Evolutionary conservation across 2,329 filamentous ascomycete species (phyloP).

Genomic region (Verticillium klebahnii): DNA sequence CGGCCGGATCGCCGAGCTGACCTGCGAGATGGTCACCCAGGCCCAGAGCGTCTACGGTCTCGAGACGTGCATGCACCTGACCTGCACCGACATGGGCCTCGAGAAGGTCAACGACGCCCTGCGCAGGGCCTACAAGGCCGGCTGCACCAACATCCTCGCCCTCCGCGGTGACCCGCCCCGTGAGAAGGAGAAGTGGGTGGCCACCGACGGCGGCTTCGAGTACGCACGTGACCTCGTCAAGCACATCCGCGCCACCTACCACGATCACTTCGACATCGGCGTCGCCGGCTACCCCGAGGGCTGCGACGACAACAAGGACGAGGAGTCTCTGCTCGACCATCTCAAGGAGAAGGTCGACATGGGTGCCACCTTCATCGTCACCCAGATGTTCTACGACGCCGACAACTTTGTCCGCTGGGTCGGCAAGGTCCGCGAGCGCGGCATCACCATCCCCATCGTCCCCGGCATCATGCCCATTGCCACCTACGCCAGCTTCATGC

Average conservation of each 20-base stretch:
- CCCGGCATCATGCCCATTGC: conserved; percentile 87
- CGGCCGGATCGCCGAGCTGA: conserved; percentile 84
- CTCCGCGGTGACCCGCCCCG: conserved; percentile 89
- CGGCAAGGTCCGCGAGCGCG: conserved; percentile 74
- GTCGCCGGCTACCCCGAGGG: conserved; percentile 97
- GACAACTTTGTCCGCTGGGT: conserved; percentile 95
- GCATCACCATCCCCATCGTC: conserved; percentile 78
- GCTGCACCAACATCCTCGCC: conserved; percentile 95
- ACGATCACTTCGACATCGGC: conserved; percentile 83
- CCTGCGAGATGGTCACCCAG: conserved; percentile 95
- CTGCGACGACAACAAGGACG: conserved; percentile 85
- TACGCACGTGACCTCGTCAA: conserved; percentile 90
- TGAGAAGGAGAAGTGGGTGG: conserved; percentile 92
- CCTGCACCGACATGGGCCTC: conserved; percentile 95
- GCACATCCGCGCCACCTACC: conserved; percentile 73
- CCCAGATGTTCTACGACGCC: conserved; percentile 99
- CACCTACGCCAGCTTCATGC: conserved; percentile 88
- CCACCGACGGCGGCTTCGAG: conserved; percentile 77
- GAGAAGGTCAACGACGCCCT: conserved; percentile 89
- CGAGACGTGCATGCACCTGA: conserved; percentile 98
- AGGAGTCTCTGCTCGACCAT: conserved; percentile 81
- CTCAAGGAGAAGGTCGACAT: conserved; percentile 93
- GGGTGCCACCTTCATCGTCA: conserved; percentile 89
- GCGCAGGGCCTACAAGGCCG: conserved; percentile 82
- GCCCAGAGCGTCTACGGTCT: conserved; percentile 93